Evolutionary conservation across 2,329 filamentous ascomycete genomes (phyloP).

Genomic region (Fusarium mexicanum): DNA sequence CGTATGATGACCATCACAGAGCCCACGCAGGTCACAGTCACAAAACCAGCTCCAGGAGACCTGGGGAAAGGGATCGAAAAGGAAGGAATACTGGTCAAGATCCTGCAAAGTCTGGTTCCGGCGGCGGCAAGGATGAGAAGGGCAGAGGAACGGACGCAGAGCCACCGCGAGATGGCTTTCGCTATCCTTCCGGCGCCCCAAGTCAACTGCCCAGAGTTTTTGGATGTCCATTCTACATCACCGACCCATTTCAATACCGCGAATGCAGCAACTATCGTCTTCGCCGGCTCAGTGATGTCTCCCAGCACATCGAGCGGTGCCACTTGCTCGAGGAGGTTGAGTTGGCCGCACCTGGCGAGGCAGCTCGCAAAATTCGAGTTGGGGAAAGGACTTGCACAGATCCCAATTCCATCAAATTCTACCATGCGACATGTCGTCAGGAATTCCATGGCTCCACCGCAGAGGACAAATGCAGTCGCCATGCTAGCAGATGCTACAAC

Average conservation of each 20-base stretch:
- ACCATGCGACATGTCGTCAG: background rate
- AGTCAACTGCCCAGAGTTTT: background rate
- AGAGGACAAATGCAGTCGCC: background rate
- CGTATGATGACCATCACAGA: too few species aligned
- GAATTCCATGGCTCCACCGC: background rate
- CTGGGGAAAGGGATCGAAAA: too few species aligned
- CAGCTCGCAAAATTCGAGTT: too few species aligned
- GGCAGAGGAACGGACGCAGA: background rate
- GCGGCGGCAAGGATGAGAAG: background rate
- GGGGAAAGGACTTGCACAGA: background rate
- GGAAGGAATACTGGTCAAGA: background rate
- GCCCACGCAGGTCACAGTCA: too few species aligned
- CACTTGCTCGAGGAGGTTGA: background rate
- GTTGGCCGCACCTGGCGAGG: background rate
- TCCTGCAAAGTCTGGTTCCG: background rate
- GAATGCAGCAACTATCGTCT: background rate
- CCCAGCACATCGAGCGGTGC: background rate
- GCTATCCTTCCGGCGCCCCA: background rate
- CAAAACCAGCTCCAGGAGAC: too few species aligned
- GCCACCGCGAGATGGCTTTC: background rate
- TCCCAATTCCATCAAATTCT: background rate
- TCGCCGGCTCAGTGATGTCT: background rate
- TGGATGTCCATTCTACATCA: background rate
- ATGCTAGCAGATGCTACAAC: background rate
- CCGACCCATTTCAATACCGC: background rate